Base-by-base conservation (phyloP, 805 yeast genomes). In the Kodamaea restingae region DNA sequence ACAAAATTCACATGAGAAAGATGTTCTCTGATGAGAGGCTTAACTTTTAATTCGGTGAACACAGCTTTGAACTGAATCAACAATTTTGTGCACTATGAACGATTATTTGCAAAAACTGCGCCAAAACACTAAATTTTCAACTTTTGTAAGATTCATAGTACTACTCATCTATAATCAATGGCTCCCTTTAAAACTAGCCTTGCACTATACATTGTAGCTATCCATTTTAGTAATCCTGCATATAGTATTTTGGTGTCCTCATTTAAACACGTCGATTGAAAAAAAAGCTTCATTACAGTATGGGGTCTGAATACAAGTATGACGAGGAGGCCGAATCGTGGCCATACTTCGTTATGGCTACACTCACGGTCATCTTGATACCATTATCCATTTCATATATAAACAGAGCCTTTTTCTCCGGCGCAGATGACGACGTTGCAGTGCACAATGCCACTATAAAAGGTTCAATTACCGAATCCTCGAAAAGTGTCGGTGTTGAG, bases 281-380 rank as follows among this genome's bases (percentile, higher is more conserved):
- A 39, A 39, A 39, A 35, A 39, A 28, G 31, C 18, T 18, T 25
- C n/a, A n/a, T 31, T 22, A 35, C 33, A 35, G 14, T 27, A 65
- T 65, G 71, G 68, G 67, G 25, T 63, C 71, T 30, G 67, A 81
- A 52, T 84, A 84, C 61, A 78, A 80, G 30, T 88, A 88, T 60
- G 97, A 88, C 65, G 96, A 88, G 58, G 78, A 79, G 45, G 81
- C 90, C 36, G 93, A 86, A 52, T 87, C 93, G 2, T 88, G 96
- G 96, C 97, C 97, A 29, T 88, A 81, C 58, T 90, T 90, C 55
- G 76, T 84, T 38, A 60, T 85, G 54, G 88, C 96, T 2, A 64
- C 86, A 36, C 62, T 84, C 38, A 66, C 84, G 18, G 76, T 84
- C 43, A 75, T 80, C 14, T 69, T 86, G 43, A 58, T 87, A 28